Evolutionary conservation across 108 stramenopile genomes (phyloP).

Genomic region (Cyclotella atomus): DNA sequence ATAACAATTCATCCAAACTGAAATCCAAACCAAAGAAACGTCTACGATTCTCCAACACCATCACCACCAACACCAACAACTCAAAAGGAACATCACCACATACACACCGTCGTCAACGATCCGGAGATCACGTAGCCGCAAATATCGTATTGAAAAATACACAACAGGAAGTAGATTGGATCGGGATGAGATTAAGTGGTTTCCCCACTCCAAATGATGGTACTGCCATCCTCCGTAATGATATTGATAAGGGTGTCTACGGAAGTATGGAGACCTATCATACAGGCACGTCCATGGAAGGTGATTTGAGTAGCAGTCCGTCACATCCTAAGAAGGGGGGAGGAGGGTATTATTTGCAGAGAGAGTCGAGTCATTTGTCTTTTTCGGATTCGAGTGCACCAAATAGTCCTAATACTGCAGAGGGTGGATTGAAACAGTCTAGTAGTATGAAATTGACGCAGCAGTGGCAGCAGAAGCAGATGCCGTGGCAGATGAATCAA

Average conservation of each 20-base stretch:
- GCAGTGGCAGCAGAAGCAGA: no score
- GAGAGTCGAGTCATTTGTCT: neutral
- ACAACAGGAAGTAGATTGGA: slow-evolving; percentile 59
- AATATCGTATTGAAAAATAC: slow-evolving; percentile 34
- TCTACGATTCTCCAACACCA: slow-evolving; percentile 21
- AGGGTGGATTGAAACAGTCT: no score
- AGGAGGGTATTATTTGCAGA: neutral
- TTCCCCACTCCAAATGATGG: slow-evolving; percentile 46
- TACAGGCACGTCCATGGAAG: neutral
- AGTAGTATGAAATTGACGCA: no score
- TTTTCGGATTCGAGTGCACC: slow-evolving; percentile 6
- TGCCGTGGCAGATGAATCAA: neutral
- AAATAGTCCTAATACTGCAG: neutral
- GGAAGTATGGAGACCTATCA: neutral
- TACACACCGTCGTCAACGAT: slow-evolving; percentile 50
- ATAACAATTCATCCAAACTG: neutral
- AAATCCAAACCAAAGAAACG: neutral
- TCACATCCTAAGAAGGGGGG: neutral
- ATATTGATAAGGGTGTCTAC: neutral
- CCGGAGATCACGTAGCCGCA: slow-evolving; percentile 68
- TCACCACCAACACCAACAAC: no score
- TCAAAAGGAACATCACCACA: neutral
- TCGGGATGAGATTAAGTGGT: slow-evolving; percentile 58
- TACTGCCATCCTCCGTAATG: neutral
- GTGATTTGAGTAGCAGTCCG: neutral